Evolutionary conservation across 2,329 filamentous ascomycete genomes (phyloP).

Genomic region (Microsporum ferrugineum): DNA sequence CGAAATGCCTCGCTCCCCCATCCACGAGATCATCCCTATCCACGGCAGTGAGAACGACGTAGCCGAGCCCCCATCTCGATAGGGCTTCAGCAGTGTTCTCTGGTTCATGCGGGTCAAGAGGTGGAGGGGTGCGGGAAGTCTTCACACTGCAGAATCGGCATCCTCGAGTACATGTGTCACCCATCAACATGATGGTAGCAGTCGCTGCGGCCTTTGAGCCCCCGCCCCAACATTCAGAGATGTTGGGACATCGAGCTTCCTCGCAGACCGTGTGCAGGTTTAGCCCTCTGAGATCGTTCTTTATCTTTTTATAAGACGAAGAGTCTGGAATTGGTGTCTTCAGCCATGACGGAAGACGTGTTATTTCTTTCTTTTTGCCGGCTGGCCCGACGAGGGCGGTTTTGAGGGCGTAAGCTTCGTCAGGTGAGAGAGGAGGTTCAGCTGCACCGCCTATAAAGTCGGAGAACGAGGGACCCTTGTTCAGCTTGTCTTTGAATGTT

Average conservation of each 20-base stretch:
- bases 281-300: slow-evolving; percentile 79
- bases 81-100: slow-evolving; percentile 94
- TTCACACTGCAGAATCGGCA: slow-evolving; percentile 97
- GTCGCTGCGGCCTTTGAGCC: slow-evolving; percentile 79
- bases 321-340: slow-evolving; percentile 87
- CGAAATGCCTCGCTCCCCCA: slow-evolving; percentile 79
- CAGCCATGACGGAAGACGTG: slow-evolving; percentile 79
- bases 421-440: slow-evolving; percentile 33
- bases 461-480: slow-evolving; percentile 51
- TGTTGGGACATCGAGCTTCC: slow-evolving; percentile 93
- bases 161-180: slow-evolving; percentile 90
- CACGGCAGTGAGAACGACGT: slow-evolving; percentile 87
- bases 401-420: slow-evolving; percentile 49
- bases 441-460: slow-evolving; percentile 47
- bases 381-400: slow-evolving; percentile 51
- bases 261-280: slow-evolving; percentile 94
- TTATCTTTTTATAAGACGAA: slow-evolving; percentile 87
- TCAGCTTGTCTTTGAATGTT: slow-evolving; percentile 51
- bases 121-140: slow-evolving; percentile 62
- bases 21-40: slow-evolving; percentile 87
- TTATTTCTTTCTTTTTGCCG: slow-evolving; percentile 54
- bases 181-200: slow-evolving; percentile 98
- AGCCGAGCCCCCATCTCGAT: slow-evolving; percentile 83
- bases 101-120: slow-evolving; percentile 88
- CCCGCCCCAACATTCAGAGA: slow-evolving; percentile 96